phyloP scores from a whole-genome alignment of 2,329 filamentous ascomycete species.

The Teratosphaeria pseudoeucalypti region DNA sequence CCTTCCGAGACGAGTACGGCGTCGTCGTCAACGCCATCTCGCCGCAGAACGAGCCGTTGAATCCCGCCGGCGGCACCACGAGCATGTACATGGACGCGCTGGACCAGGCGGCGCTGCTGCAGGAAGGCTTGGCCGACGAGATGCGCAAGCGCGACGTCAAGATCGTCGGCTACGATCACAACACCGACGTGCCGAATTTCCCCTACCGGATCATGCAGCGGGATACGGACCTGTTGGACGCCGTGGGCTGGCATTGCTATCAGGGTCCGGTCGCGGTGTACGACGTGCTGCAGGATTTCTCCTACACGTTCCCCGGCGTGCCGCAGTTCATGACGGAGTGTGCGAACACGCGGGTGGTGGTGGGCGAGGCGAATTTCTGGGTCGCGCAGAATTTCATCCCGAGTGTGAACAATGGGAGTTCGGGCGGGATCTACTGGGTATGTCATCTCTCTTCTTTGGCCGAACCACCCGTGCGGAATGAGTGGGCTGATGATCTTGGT shows the following conservation, averaged over 20 bases:
- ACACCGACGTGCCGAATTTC: slow-evolving; percentile 28
- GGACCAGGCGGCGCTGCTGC: slow-evolving; percentile 26
- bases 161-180: slow-evolving; percentile 33
- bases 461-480: too few species aligned
- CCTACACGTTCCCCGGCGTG: slow-evolving; percentile 51
- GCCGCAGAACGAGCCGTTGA: slow-evolving; percentile 31
- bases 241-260: slow-evolving; percentile 33
- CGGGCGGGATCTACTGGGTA: slow-evolving; percentile 25
- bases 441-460: neutral
- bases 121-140: slow-evolving; percentile 15
- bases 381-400: slow-evolving; percentile 18
- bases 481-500: slow-evolving; percentile 20
- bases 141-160: slow-evolving; percentile 12
- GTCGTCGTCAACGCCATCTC: slow-evolving; percentile 27
- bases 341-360: slow-evolving; percentile 12
- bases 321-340: slow-evolving; percentile 37
- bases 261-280: slow-evolving; percentile 40
- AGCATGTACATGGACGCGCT: slow-evolving; percentile 28
- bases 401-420: slow-evolving; percentile 35
- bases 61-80: slow-evolving; percentile 28
- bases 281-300: slow-evolving; percentile 44
- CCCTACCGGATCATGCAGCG: slow-evolving; percentile 25
- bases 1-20: slow-evolving; percentile 21
- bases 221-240: slow-evolving; percentile 20
- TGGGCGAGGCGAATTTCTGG: slow-evolving; percentile 7